Percentiles rank a stretch among this genome's conserved stretches.
Evolutionary conservation across 2,329 filamentous ascomycete genomes (phyloP).

Genomic region (Fusarium incarnatum): DNA sequence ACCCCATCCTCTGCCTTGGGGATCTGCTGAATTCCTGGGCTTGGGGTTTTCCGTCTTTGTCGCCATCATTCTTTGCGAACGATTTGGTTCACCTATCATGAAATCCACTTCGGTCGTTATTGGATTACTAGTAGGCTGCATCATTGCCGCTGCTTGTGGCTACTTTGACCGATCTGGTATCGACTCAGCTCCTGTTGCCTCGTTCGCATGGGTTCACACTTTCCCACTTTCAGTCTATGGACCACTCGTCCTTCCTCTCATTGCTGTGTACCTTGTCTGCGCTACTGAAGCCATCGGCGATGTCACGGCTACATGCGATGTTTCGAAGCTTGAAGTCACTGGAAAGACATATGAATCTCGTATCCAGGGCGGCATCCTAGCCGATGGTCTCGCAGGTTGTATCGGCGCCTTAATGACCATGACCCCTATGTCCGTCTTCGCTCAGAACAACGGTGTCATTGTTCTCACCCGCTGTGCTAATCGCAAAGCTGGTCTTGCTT

Average conservation of each 20-base stretch:
- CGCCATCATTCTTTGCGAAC: constrained; percentile 83
- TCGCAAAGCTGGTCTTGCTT: constrained; percentile 81
- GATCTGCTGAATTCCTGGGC: constrained; percentile 79
- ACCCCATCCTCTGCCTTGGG: constrained; percentile 81
- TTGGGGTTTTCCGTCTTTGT: constrained; percentile 84
- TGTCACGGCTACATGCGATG: constrained; percentile 84
- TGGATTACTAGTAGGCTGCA: constrained; percentile 79
- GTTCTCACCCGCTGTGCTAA: constrained; percentile 85
- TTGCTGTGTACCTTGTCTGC: constrained; percentile 77
- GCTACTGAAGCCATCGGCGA: constrained; percentile 85
- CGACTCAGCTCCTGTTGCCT: constrained; percentile 75
- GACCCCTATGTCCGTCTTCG: constrained; percentile 83
- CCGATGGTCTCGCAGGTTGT: constrained; percentile 81
- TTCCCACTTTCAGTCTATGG: constrained; percentile 79
- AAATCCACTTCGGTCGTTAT: constrained; percentile 82
- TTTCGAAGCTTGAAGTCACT: constrained; percentile 79
- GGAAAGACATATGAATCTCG: constrained; percentile 78
- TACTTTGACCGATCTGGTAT: constrained; percentile 83
- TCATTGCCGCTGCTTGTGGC: constrained; percentile 80
- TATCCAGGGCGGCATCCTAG: constrained; percentile 82
- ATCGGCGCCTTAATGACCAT: constrained; percentile 82
- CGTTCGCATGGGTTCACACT: constrained; percentile 83
- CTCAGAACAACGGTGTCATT: constrained; percentile 88
- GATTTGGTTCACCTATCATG: constrained; percentile 86
- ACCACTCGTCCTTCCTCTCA: constrained; percentile 76